A percentile compares a stretch with the other conserved stretches of the same genome.
Evolutionary conservation across 495 filamentous ascomycete genomes (phyloP).

Genomic region (Neurospora sp.): DNA sequence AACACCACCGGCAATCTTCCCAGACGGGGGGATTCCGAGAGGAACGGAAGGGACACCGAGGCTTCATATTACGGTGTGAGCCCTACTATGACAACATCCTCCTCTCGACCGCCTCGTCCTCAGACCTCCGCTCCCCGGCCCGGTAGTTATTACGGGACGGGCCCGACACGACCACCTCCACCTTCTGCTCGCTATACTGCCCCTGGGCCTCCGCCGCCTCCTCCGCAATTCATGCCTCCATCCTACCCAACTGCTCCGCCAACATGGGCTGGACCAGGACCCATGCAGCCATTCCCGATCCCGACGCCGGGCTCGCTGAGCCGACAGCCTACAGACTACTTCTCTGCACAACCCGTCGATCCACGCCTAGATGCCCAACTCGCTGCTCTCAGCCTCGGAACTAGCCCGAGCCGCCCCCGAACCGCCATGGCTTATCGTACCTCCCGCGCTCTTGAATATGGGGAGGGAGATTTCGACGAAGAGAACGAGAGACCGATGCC

Average conservation of each 20-base stretch:
- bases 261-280: constrained; percentile 4
- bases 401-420: constrained; percentile 26
- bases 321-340: constrained; percentile 18
- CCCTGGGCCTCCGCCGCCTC: neutral
- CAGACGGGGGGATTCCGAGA: neutral
- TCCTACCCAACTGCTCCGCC: constrained; percentile 18
- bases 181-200: constrained; percentile 3
- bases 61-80: constrained; percentile 30
- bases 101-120: constrained; percentile 27
- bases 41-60: constrained; percentile 17
- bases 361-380: constrained; percentile 22
- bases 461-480: constrained; percentile 17
- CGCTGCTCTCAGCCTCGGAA: constrained; percentile 9
- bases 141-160: constrained; percentile 28
- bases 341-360: constrained; percentile 20
- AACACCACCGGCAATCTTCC: constrained; percentile 17
- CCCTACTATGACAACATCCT: constrained; percentile 21
- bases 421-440: constrained; percentile 34
- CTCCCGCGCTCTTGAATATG: constrained; percentile 13
- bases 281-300: constrained; percentile 4
- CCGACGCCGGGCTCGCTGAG: constrained; percentile 10
- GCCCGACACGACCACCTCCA: constrained; percentile 16
- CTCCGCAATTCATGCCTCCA: constrained; percentile 20
- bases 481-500: constrained; percentile 25
- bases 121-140: constrained; percentile 23